phyloP scores from a whole-genome alignment of 139 green algal genomes.

The Mychonastes homosphaera region DNA sequence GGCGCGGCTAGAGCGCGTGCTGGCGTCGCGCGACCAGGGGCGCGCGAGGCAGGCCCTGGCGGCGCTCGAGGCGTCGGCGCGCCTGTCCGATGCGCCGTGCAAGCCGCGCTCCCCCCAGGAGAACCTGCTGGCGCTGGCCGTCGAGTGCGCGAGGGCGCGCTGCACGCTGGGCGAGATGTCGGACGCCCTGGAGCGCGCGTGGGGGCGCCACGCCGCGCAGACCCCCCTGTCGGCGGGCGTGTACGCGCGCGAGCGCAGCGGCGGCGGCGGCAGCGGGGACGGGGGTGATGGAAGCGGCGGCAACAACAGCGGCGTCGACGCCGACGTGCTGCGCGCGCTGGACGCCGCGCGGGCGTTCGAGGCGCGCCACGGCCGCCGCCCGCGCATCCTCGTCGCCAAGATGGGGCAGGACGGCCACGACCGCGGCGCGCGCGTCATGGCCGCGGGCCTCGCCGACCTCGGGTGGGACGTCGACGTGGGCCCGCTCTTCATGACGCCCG shows the following conservation, averaged over 20 bases:
- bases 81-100: neutral
- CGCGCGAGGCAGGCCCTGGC: conserved; percentile 20
- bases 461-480: conserved; percentile 64
- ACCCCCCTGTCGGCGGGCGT: conserved; percentile 30
- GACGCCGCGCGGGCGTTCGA: conserved; percentile 31
- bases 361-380: conserved; percentile 26
- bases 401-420: conserved; percentile 60
- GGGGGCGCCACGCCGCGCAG: conserved; percentile 41
- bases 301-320: neutral
- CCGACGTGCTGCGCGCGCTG: conserved; percentile 8
- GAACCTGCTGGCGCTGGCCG: conserved; percentile 48
- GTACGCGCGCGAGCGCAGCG: conserved; percentile 27
- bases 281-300: conserved; percentile 2
- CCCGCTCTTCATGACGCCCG: conserved; percentile 53
- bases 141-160: conserved; percentile 35
- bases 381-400: conserved; percentile 61
- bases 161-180: conserved; percentile 57
- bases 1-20: conserved; percentile 17
- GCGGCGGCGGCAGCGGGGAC: neutral
- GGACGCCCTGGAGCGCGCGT: conserved; percentile 42
- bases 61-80: conserved; percentile 22
- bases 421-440: conserved; percentile 41
- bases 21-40: conserved; percentile 10
- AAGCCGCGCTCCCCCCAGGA: too few relatives aligned
- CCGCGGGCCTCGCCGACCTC: conserved; percentile 54